Conservation (phyloP, 768 basidiomycete species). For the Leucocoprinus leucothites region DNA sequence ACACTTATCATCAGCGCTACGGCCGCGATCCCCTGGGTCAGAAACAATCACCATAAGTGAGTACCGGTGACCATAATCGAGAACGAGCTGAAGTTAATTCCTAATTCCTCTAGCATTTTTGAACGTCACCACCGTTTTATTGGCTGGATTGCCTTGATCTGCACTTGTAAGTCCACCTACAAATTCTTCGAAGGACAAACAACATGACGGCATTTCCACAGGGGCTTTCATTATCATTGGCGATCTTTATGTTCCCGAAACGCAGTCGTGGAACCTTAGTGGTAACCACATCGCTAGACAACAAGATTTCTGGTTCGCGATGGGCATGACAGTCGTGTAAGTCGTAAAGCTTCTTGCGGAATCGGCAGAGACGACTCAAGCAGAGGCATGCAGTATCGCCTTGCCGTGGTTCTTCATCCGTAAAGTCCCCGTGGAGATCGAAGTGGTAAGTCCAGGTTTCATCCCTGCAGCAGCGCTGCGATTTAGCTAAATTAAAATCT, state of each 20-base stretch:
- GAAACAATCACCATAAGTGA: slow-evolving; percentile 80
- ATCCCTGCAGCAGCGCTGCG: neutral
- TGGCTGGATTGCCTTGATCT: slow-evolving; percentile 64
- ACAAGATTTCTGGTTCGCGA: slow-evolving; percentile 76
- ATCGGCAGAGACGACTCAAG: slow-evolving; percentile 15
- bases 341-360: slow-evolving; percentile 21
- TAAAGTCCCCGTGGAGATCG: slow-evolving; percentile 70
- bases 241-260: slow-evolving; percentile 56
- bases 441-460: slow-evolving; percentile 50
- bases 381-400: slow-evolving; percentile 44
- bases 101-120: slow-evolving; percentile 51
- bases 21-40: slow-evolving; percentile 76
- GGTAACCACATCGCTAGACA: slow-evolving; percentile 55
- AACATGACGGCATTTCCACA: slow-evolving; percentile 16
- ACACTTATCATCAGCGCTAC: slow-evolving; percentile 55
- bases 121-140: slow-evolving; percentile 79
- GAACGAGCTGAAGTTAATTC: neutral
- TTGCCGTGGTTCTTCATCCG: slow-evolving; percentile 77
- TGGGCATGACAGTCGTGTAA: slow-evolving; percentile 73
- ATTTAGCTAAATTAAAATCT: slow-evolving; percentile 14
- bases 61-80: slow-evolving; percentile 16
- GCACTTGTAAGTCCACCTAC: slow-evolving; percentile 47
- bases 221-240: slow-evolving; percentile 68
- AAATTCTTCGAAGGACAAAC: too few relatives aligned
- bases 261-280: slow-evolving; percentile 54